Evolutionary conservation across 2,329 filamentous ascomycete species (phyloP).

Genomic region (Aspergillus oerlinghausenensis): DNA sequence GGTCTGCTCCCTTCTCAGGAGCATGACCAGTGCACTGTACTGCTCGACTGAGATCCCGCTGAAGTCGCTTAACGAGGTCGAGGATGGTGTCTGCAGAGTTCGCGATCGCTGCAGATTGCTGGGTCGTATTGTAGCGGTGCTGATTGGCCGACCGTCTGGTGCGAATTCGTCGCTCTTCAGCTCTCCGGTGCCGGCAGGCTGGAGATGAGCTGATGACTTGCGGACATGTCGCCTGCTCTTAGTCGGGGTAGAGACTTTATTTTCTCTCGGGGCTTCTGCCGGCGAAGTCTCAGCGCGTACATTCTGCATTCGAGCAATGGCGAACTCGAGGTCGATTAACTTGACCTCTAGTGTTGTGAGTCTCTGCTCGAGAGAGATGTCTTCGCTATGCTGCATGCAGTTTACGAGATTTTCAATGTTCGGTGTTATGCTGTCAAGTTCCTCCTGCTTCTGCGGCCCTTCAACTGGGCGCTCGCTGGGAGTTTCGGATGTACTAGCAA

Average conservation of each 20-base stretch:
- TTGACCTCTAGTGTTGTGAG: conserved; percentile 49
- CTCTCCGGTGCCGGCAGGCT: conserved; percentile 3
- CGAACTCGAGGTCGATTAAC: conserved; percentile 47
- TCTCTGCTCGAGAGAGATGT: conserved; percentile 41
- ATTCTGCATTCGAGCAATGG: conserved; percentile 45
- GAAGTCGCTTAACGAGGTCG: conserved; percentile 29
- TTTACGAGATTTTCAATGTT: conserved; percentile 37
- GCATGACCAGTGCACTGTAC: conserved; percentile 43
- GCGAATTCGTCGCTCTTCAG: conserved; percentile 8
- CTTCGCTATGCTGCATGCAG: conserved; percentile 38
- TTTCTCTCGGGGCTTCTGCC: conserved; percentile 11
- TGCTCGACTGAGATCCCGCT: conserved; percentile 42
- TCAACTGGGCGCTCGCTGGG: conserved; percentile 18
- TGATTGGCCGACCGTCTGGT: conserved; percentile 21
- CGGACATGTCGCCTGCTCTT: conserved; percentile 7
- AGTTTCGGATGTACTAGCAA: conserved; percentile 22
- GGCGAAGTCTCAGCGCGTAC: conserved; percentile 18
- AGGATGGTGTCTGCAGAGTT: conserved; percentile 24
- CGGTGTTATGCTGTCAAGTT: conserved; percentile 23
- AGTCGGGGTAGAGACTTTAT: conserved; percentile 13
- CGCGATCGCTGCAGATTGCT: conserved; percentile 24
- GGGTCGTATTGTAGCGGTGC: conserved; percentile 30
- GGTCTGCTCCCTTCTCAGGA: conserved; percentile 44
- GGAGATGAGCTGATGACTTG: conserved; percentile 14
- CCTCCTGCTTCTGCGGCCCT: conserved; percentile 12